These are phyloP conservation scores for Cordia subcordata DNA, from an alignment of 257 asterid genomes.

Conservation along the genomic window DNA sequence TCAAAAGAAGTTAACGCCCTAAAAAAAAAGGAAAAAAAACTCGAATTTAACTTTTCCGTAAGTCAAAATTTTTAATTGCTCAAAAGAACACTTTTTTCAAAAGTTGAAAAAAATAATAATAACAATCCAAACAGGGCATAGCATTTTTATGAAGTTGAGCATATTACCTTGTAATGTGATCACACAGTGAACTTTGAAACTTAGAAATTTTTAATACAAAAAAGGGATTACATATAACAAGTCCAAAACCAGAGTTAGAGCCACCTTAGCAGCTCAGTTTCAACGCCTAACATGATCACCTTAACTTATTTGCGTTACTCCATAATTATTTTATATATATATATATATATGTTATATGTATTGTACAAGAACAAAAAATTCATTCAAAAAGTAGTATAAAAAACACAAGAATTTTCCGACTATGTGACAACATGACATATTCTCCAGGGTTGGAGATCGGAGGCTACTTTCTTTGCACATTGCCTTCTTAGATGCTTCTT, in stretches of 20 bases:
- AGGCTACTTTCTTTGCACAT: slow-evolving; percentile 4
- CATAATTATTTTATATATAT: not conserved
- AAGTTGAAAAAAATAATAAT: no score
- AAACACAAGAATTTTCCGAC: not conserved
- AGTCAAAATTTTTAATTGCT: no score
- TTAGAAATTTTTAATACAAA: no score
- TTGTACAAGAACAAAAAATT: not conserved
- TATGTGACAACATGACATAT: not conserved
- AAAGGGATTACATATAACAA: not conserved
- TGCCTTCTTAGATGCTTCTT: not conserved
- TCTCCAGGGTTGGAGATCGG: not conserved
- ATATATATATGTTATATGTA: not conserved
- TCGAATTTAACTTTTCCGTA: no score
- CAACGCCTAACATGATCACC: not conserved
- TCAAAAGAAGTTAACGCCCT: no score
- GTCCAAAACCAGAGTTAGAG: not conserved
- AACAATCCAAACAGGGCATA: no score
- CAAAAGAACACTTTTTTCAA: no score
- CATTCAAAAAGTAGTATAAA: not conserved
- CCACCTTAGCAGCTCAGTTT: not conserved
- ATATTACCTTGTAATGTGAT: no score
- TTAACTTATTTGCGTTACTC: not conserved
- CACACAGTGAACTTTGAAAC: not conserved
- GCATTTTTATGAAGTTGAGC: no score
- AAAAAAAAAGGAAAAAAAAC: no score